Conservation (phyloP, 208 protist genomes). For the Leishmania amazonensis region DNA sequence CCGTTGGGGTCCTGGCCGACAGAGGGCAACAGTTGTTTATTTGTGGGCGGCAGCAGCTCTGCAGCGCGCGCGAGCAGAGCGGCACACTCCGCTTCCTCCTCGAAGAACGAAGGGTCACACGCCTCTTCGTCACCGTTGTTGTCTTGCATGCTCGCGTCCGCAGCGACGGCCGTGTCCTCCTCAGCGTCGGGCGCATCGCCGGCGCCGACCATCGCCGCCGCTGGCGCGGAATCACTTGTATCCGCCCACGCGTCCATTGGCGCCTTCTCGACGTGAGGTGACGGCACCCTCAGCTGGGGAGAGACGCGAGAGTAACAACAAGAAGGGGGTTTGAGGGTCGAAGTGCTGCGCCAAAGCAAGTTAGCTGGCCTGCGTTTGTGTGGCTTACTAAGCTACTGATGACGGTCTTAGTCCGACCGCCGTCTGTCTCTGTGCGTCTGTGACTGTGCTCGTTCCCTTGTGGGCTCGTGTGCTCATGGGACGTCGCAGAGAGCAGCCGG, state of each 20-base stretch:
- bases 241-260: neutral
- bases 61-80: conserved; percentile 43
- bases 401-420: neutral
- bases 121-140: conserved; percentile 33
- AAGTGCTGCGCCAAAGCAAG: no score
- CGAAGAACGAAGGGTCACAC: conserved; percentile 77
- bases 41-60: conserved; percentile 39
- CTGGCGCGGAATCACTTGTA: neutral
- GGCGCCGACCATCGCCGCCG: neutral
- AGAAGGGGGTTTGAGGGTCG: neutral
- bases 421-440: neutral
- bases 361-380: neutral
- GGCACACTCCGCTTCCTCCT: conserved; percentile 64
- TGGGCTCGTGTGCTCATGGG: neutral
- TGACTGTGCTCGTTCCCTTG: neutral
- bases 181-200: neutral
- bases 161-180: neutral
- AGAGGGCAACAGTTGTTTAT: conserved; percentile 47
- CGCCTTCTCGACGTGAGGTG: neutral
- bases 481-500: neutral
- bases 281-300: neutral
- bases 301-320: neutral
- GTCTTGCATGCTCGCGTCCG: neutral
- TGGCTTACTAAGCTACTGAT: neutral
- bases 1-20: conserved; percentile 63